phyloP scores from a whole-genome alignment of 2,329 filamentous ascomycete genomes.

The Purpureocillium lavendulum region DNA sequence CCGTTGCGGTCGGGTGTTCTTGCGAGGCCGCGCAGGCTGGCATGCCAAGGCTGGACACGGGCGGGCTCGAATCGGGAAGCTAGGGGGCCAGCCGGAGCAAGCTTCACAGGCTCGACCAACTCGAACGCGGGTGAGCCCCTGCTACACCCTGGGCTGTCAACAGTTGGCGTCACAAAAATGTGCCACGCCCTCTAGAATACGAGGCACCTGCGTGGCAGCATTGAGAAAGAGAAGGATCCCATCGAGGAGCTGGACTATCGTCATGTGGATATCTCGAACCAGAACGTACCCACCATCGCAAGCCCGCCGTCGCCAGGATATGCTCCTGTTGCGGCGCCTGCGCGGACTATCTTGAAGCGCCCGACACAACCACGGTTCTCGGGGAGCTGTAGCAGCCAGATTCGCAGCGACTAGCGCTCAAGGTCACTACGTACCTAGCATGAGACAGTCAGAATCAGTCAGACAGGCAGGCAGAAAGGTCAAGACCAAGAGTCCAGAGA shows the following conservation, averaged over 20 bases:
- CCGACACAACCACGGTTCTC: conserved; percentile 30
- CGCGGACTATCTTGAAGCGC: conserved; percentile 34
- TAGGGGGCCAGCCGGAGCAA: neutral
- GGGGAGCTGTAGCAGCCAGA: conserved; percentile 42
- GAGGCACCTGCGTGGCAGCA: neutral
- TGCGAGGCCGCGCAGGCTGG: neutral
- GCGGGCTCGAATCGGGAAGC: neutral
- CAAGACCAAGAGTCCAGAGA: conserved; percentile 43
- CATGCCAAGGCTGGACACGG: neutral
- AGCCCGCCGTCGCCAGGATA: conserved; percentile 19
- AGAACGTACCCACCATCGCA: conserved; percentile 18
- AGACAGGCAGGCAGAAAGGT: conserved; percentile 25
- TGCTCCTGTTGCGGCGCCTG: conserved; percentile 20
- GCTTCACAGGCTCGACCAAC: too few relatives aligned
- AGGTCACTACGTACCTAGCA: conserved; percentile 61
- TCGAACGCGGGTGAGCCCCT: too few relatives aligned
- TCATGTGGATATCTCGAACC: conserved; percentile 20
- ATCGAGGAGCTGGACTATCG: conserved; percentile 6
- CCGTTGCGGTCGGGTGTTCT: conserved; percentile 5
- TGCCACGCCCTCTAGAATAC: neutral
- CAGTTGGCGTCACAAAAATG: too few relatives aligned
- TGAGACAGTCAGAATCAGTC: conserved; percentile 20
- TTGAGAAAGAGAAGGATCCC: conserved; percentile 2
- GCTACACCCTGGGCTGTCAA: too few relatives aligned
- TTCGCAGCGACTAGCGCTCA: conserved; percentile 52